A percentile compares a stretch with the other conserved stretches of the same genome.
Evolutionary conservation across 306 rosid species (phyloP).

Genomic region (Lathyrus aphaca): DNA sequence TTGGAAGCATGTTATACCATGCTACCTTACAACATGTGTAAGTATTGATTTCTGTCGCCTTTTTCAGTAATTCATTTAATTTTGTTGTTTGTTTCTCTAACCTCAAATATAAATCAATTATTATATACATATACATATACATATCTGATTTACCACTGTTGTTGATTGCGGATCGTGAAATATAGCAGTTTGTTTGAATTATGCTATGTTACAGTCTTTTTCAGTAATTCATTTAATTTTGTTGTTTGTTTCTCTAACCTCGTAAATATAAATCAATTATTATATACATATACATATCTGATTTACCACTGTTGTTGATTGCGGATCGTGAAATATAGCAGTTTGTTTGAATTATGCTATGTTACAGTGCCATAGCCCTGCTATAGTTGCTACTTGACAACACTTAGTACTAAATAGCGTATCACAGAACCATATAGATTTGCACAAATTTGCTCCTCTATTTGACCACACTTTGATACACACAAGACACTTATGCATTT

Average conservation of each 20-base stretch:
- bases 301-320: not conserved
- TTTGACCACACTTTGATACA: conserved; percentile 2
- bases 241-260: conserved; percentile 27
- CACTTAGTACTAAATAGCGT: not conserved
- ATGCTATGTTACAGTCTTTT: not conserved
- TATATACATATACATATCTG: not conserved
- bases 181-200: not conserved
- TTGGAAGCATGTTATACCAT: conserved; percentile 92
- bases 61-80: conserved; percentile 21
- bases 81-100: conserved; percentile 27
- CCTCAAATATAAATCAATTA: not conserved
- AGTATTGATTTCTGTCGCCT: conserved; percentile 46
- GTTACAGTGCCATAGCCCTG: not conserved
- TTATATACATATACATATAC: not conserved
- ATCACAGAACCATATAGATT: not conserved
- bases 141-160: not conserved
- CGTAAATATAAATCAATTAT: not conserved
- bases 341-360: not conserved
- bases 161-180: not conserved
- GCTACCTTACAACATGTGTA: conserved; percentile 83
- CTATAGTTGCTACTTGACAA: not conserved
- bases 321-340: not conserved
- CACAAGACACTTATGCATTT: conserved; percentile 14
- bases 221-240: no score
- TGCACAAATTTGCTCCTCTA: not conserved